Base-by-base conservation (phyloP, 2,329 filamentous ascomycete species). In the Fusarium globosum region DNA sequence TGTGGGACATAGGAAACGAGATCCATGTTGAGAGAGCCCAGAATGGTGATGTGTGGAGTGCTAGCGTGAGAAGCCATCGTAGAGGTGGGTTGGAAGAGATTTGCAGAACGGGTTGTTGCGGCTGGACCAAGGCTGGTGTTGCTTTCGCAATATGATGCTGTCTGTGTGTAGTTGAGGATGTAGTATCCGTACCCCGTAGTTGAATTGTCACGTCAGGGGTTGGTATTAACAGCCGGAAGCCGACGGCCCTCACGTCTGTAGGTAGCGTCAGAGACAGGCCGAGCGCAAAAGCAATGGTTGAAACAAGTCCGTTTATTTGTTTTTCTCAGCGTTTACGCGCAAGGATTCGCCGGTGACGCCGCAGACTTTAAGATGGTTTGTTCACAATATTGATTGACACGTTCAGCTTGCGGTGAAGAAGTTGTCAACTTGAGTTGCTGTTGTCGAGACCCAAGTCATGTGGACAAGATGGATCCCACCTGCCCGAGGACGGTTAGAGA, bases 1-100 rank as follows among this genome's bases (percentile, higher is more conserved):
- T 96, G 94, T 10, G 94, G 87, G 39, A 96, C 96, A 78, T 94
- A 91, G 45, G 94, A 95, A 72, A 97, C 94, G 72, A 98, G 91
- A 85, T 99, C 96, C 81, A 94, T 94, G 84, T 98, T 98, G 69
- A 99, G 91, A 39, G 96, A 98, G 77, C 96, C 96, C 76, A 98
- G 91, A 71, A 98, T 89, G 72, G 93, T 92, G 81, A 98, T 96
- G 77, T 82, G 82, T 69, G 78, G 74, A 67, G 75, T 65, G 77
- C 75, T 77, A 72, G 74, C 53, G 45, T 69, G 46, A 43, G 75
- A 71, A 59, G 67, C 67, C 76, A 78, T 78, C 51, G 33, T 67
- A 51, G 38, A 46, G 41, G 61, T 65, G 43, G 69, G 46, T 35
- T 56, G 49, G 18, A 59, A 43, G 48, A 46, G 38, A 42, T 48